Base-by-base conservation (phyloP, 2,329 filamentous ascomycete species). In the Colletotrichum phormii region DNA sequence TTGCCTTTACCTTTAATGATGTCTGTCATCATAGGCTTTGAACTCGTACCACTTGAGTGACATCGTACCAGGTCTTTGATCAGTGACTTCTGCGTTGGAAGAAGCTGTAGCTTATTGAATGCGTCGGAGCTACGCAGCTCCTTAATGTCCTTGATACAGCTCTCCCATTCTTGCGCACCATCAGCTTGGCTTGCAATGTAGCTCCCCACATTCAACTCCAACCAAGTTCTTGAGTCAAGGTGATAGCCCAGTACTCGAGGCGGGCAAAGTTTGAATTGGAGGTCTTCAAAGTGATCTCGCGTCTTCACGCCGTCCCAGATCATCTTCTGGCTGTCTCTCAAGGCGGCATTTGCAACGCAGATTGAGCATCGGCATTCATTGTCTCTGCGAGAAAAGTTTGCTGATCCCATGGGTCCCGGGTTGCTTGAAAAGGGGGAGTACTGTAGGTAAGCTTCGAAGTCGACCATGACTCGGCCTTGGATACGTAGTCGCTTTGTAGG, bases 1-100 rank as follows among this genome's bases (percentile, higher is more conserved):
- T 79, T 77, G 24, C 69, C 69, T 46, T 72, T 72, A 33, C 62
- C 46, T 18, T 65, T 37, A 15, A 71, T 61, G 6, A 71, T 61
- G 18, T 71, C 62, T 4, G 54, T 66, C 59, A 62, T 42, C 33
- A 57, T 29, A n/a, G 37, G 59, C 15, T 49, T 31, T 18, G 15
- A 62, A 62, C 49, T 62, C 13, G 35, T 49, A 2, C 59, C 26
- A 31, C 37, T 62, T 2, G 37, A 62, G 37, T 62, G 59, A 29
- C 13, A 62, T 29, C 18, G 13, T 29, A 62, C 59, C 13, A 33
- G 59, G 37, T 62, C 37, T 15, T 31, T 9, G 37, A 62, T 62
- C 18, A 33, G 22, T 37, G 22, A 29, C 37, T 62, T 62, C 22
- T 62, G 59, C 29, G 59, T 62, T 18, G 35, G 8, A 62, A 49